Base-by-base conservation (phyloP, 1,284 basidiomycete species). In the Sparassis latifolia region DNA sequence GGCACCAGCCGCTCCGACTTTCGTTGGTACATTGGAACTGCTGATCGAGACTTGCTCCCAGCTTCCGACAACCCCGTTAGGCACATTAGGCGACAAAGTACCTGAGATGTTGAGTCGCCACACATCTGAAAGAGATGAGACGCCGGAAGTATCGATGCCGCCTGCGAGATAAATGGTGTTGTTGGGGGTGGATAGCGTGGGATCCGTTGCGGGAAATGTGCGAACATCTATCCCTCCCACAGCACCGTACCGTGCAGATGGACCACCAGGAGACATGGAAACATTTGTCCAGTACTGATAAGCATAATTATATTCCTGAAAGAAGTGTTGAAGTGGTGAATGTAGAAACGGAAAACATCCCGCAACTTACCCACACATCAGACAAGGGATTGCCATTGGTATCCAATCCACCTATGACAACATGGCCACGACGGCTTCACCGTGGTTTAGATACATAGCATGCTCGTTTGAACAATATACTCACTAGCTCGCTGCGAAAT, bases 401-500 rank as follows among this genome's bases (percentile, higher is more conserved):
- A 41, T 71, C 82, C 63, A 75, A 77, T 29, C 87, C 87, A 33
- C 86, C 87, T 47, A 85, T 75, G n/a, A 90, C 69, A 44, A 87
- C 65, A 62, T 86, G 83, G 44, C 79, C 84, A 53, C 76, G 75
- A 38, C 87, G 86, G 63, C 86, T 88, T 54, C 20, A 20, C 20
- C 20, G 20, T 20, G 20, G 20, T 20, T 20, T 20, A 20, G 20
- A 20, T 20, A 20, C 20, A 20, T 20, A 20, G 20, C 20, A 20
- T 20, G 20, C 20, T 20, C 20, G 38, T 35, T 9, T 12, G 31
- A 50, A 52, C 46, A 32, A 48, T 45, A 31, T 29, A 76, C 85
- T 58, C 53, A 87, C 86, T 88, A 85, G 82, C 82, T 89, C 10
- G 85, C 84, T 47, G 85, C 87, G 57, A 77, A 78, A 68, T 90